Evolutionary conservation across 148 eudicot species (phyloP), one percentile per base, ranked within the genome.

Genomic region (Cornus suecica): DNA sequence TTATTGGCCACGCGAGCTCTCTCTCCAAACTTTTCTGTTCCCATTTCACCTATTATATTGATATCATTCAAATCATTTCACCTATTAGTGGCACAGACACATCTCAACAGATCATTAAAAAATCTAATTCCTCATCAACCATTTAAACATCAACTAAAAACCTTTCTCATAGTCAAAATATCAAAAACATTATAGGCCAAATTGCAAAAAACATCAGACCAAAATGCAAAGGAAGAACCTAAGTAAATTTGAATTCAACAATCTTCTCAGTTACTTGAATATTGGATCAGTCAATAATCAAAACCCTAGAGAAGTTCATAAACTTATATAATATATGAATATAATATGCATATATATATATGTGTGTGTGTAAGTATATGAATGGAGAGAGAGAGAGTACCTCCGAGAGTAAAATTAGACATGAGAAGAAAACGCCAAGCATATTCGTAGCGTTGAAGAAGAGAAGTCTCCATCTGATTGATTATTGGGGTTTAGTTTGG

Each of bases 391-490:
- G 13, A 56, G 27, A 60, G 22, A 8, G 15, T 48, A 90, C 92
- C 92, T 80, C 87, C 92, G 66, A 91, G 81, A 69, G 90, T 90
- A 48, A 91, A 78, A 75, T 91, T 89, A 26, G 81, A 83, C 52
- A 91, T 79, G 80, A 89, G 82, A 32, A 91, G 79, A 24, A 74
- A 20, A 76, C 93, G 87, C 91, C 96, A 91, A 25, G 72, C 78
- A 27, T 82, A 14, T 58, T 87, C 89, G 26, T 42, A 84, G 29
- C 86, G 86, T 30, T 75, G 70, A 18, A 82, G 42, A 10, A 37
- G 42, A 37, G 42, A 37, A 3, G 42, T 37, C 56, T 48, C 54
- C 54, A 48, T 48, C 20, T 11, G 54, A 48, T 48, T 48, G n/a
- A n/a, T n/a, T n/a, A n/a, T n/a, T n/a, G n/a, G n/a, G n/a, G n/a